Evolutionary conservation across 805 yeast genomes (phyloP), one percentile per base, ranked within the genome.

Genomic region (Candida taoyuanica): DNA sequence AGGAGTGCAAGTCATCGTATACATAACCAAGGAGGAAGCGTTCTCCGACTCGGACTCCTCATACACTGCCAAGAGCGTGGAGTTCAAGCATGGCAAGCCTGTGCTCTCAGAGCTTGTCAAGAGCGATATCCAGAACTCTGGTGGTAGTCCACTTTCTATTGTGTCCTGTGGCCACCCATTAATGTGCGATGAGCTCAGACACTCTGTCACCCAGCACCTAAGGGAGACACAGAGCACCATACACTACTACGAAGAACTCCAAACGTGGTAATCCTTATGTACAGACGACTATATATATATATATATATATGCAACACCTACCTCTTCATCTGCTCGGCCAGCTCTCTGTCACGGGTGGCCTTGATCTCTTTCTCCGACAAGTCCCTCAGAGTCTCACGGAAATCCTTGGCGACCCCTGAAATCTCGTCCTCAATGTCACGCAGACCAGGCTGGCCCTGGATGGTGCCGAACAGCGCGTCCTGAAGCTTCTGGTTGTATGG

Each of bases 401-500:
- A 62, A 23, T 49, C 46, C n/a, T 45, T 29, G 42, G 56, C 49
- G 39, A 56, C 62, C 28, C 64, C 63, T 15, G 53, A 53, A 24
- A 65, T 39, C 34, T 49, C 62, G n/a, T 62, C 70, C 33, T 60
- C 59, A 18, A 66, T 51, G 5, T 50, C 45, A 19, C 60, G 60
- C 16, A 65, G 42, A 40, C 68, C 68, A 5, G 64, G 58, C 14
- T 59, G 55, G 11, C 52, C 52, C 7, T 57, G 52, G 14, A 64
- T 49, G 3, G 65, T 56, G 43, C 70, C 70, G 36, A 64, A 64
- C 21, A 67, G 36, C 2, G 63, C 60, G 44, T 65, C 67, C 28
- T 48, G 33, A 36, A 50, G 40, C 33, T 37, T 5, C 39, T 52
- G 39, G 39, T 29, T 44, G 44, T 36, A 52, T 42, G 43, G 55